A percentile compares a stretch with the other conserved stretches of the same genome.
phyloP scores from a whole-genome alignment of 345 rosid genomes.

The Salix suchowensis region DNA sequence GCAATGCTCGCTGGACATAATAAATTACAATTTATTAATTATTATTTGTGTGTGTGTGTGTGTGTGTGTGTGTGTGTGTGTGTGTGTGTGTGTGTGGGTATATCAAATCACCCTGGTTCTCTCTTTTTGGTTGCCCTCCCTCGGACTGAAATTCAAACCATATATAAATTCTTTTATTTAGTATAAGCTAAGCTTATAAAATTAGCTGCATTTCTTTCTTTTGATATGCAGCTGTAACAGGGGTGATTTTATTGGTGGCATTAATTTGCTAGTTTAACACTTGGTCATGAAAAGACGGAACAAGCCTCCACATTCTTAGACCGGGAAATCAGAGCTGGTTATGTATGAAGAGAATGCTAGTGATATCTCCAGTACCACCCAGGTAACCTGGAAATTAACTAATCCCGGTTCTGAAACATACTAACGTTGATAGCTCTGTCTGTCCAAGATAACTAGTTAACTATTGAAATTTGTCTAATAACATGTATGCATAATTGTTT shows the following conservation, averaged over 20 bases:
- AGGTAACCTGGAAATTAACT: no score
- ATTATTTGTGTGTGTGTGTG: background rate
- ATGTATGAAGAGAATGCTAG: no score
- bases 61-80: background rate
- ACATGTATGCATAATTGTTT: no score
- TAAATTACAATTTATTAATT: background rate
- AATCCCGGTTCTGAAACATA: no score
- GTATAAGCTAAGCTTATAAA: background rate
- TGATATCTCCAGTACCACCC: no score
- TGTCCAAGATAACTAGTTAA: no score
- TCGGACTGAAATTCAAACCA: conserved; percentile 19
- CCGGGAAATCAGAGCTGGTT: no score
- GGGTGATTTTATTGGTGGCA: background rate
- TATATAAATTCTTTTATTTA: conserved; percentile 50
- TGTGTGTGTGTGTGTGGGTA: no score
- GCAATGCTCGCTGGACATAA: conserved; percentile 1
- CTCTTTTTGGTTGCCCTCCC: background rate
- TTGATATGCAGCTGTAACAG: background rate
- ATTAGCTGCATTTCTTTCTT: background rate
- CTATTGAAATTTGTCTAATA: no score
- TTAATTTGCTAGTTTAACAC: background rate
- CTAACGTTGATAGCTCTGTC: no score
- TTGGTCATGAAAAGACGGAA: no score
- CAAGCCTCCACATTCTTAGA: no score
- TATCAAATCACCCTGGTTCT: background rate